phyloP scores from a whole-genome alignment of 202 grass and related monocot genomes.

The Setaria italica region DNA sequence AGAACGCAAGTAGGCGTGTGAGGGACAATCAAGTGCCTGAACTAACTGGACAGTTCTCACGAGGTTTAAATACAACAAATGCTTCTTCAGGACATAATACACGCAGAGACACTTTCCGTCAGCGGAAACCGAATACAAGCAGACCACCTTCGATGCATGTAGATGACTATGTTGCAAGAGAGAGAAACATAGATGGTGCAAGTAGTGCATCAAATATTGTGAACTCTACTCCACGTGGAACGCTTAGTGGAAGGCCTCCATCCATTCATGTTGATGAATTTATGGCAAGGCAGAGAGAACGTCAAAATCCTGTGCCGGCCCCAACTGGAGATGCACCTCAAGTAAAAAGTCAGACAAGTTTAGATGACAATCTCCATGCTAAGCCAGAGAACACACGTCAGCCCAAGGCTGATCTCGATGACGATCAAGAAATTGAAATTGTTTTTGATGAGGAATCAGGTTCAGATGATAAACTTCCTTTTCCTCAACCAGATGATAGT shows the following conservation, averaged over 20 bases:
- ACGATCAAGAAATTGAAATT: constrained; percentile 94
- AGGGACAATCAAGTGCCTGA: constrained; percentile 72
- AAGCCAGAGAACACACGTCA: constrained; percentile 63
- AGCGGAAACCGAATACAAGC: constrained; percentile 97
- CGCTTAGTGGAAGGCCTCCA: constrained; percentile 82
- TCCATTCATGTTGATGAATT: constrained; percentile 99
- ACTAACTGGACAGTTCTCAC: constrained; percentile 64
- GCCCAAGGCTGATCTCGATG: constrained; percentile 74
- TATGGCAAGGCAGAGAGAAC: constrained; percentile 90
- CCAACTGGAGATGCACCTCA: constrained; percentile 64
- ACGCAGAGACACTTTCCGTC: constrained; percentile 96
- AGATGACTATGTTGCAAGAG: constrained; percentile 98
- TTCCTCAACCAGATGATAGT: constrained; percentile 90
- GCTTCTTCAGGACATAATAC: constrained; percentile 62
- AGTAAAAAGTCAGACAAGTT: constrained; percentile 56
- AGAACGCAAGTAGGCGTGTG: constrained; percentile 63
- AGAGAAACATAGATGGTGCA: constrained; percentile 97
- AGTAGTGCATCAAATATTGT: constrained; percentile 87
- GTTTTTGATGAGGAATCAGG: constrained; percentile 92
- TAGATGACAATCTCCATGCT: constrained; percentile 61
- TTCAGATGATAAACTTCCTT: constrained; percentile 90
- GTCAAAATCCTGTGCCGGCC: constrained; percentile 68
- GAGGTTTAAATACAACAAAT: constrained; percentile 64
- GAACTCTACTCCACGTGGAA: constrained; percentile 72
- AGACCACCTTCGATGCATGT: constrained; percentile 99